Evolutionary conservation across 2,329 filamentous ascomycete genomes (phyloP).

Genomic region (Aspergillus sp.): DNA sequence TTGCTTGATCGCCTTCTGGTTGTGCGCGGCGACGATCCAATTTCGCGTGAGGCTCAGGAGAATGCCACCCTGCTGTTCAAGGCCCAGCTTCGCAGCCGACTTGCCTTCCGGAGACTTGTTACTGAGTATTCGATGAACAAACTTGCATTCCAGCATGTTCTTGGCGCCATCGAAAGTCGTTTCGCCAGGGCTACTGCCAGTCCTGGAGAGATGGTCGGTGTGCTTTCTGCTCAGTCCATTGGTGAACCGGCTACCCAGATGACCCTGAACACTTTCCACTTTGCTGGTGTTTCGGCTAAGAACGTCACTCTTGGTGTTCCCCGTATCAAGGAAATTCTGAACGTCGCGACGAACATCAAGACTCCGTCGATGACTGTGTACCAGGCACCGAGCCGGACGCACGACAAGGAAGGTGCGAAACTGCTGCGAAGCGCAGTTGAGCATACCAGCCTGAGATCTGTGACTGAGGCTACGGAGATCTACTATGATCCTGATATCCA

Average conservation of each 20-base stretch:
- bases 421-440: constrained; percentile 80
- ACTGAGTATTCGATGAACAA: constrained; percentile 79
- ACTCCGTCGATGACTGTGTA: constrained; percentile 96
- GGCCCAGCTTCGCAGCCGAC: constrained; percentile 74
- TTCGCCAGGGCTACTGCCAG: constrained; percentile 80
- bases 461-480: constrained; percentile 87
- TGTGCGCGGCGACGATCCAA: constrained; percentile 72
- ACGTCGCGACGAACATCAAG: constrained; percentile 96
- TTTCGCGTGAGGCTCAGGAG: constrained; percentile 77
- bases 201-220: constrained; percentile 97
- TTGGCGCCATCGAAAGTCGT: constrained; percentile 82
- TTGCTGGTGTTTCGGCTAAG: constrained; percentile 98
- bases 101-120: constrained; percentile 89
- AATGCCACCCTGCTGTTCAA: constrained; percentile 91
- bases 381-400: constrained; percentile 53
- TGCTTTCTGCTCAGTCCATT: constrained; percentile 94
- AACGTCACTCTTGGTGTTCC: constrained; percentile 99
- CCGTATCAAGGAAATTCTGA: constrained; percentile 98
- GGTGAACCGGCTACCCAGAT: constrained; percentile 98
- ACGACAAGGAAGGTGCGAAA: constrained; percentile 73
- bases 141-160: constrained; percentile 81
- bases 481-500: constrained; percentile 94
- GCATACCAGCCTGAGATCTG: constrained; percentile 85
- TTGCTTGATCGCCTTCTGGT: constrained; percentile 71
- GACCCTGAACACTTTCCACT: constrained; percentile 99